Evolutionary conservation across 805 yeast genomes (phyloP).

Genomic region (Priceomyces carsonii): DNA sequence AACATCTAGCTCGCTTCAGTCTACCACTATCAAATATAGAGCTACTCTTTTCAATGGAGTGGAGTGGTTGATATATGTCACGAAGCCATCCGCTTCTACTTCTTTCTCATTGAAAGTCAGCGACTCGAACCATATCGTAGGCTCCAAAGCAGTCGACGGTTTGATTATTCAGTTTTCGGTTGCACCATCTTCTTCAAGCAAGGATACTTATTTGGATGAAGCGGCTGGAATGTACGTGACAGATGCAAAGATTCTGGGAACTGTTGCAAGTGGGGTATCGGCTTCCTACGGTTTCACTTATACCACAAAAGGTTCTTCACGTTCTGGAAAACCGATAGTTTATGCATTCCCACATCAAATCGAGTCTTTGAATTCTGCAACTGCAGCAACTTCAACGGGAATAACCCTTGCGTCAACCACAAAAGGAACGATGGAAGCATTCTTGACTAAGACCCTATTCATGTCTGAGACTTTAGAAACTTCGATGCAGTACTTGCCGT

Average conservation of each 20-base stretch:
- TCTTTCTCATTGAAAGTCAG: slow-evolving; percentile 27
- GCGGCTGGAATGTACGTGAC: slow-evolving; percentile 71
- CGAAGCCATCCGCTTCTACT: slow-evolving; percentile 38
- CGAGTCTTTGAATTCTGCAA: slow-evolving; percentile 29
- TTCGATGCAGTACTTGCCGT: slow-evolving; percentile 46
- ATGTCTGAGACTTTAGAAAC: slow-evolving; percentile 42
- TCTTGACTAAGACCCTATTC: slow-evolving; percentile 37
- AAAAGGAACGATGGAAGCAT: slow-evolving; percentile 52
- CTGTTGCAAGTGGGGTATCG: slow-evolving; percentile 41
- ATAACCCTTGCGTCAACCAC: slow-evolving; percentile 47
- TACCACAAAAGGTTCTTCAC: slow-evolving; percentile 50
- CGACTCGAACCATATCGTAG: slow-evolving; percentile 43
- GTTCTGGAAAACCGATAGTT: slow-evolving; percentile 44
- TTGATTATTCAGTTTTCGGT: slow-evolving; percentile 40
- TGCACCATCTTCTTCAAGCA: slow-evolving; percentile 28
- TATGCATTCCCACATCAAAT: slow-evolving; percentile 59
- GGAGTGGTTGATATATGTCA: slow-evolving; percentile 69
- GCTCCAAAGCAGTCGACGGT: slow-evolving; percentile 45
- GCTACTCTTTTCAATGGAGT: slow-evolving; percentile 54
- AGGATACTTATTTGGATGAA: slow-evolving; percentile 51
- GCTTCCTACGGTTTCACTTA: slow-evolving; percentile 53
- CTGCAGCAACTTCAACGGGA: slow-evolving; percentile 38
- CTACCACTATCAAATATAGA: slow-evolving; percentile 51
- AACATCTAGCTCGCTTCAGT: slow-evolving; percentile 25
- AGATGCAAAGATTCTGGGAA: slow-evolving; percentile 49